A percentile compares a stretch with the other conserved stretches of the same genome.
Evolutionary conservation across 169 alveolate genomes (phyloP).

Genomic region (Hepatocystis sp.): DNA sequence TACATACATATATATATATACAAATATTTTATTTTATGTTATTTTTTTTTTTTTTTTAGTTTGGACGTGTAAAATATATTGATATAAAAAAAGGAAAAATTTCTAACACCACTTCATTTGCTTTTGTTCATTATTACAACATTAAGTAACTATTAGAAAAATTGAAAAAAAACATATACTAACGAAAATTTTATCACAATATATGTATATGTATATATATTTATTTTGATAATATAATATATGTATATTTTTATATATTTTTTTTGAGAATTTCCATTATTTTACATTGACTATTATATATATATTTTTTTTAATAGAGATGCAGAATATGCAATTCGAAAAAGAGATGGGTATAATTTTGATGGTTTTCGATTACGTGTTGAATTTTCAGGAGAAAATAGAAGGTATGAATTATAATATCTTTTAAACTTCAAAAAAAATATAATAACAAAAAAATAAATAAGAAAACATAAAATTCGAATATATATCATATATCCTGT

Average conservation of each 20-base stretch:
- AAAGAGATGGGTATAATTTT: slow-evolving; percentile 81
- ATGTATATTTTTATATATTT: slow-evolving; percentile 17
- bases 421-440: slow-evolving; percentile 1
- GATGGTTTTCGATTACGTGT: slow-evolving; percentile 83
- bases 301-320: slow-evolving; percentile 65
- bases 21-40: neutral
- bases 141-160: slow-evolving; percentile 67
- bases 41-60: slow-evolving; percentile 73
- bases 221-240: too few relatives aligned
- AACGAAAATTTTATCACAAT: slow-evolving; percentile 8
- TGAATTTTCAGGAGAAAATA: slow-evolving; percentile 84
- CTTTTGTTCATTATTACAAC: slow-evolving; percentile 82
- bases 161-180: slow-evolving; percentile 9
- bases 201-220: slow-evolving; percentile 7
- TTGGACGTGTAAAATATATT: slow-evolving; percentile 83
- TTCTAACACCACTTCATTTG: slow-evolving; percentile 78
- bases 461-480: neutral
- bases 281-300: too few relatives aligned
- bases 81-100: slow-evolving; percentile 81
- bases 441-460: neutral
- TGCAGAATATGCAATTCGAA: slow-evolving; percentile 86
- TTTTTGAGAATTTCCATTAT: too few relatives aligned
- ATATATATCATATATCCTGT: too few relatives aligned
- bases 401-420: slow-evolving; percentile 11
- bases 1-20: neutral